Base-by-base conservation (phyloP, 805 yeast genomes). In the Pichia pseudocactophila region DNA sequence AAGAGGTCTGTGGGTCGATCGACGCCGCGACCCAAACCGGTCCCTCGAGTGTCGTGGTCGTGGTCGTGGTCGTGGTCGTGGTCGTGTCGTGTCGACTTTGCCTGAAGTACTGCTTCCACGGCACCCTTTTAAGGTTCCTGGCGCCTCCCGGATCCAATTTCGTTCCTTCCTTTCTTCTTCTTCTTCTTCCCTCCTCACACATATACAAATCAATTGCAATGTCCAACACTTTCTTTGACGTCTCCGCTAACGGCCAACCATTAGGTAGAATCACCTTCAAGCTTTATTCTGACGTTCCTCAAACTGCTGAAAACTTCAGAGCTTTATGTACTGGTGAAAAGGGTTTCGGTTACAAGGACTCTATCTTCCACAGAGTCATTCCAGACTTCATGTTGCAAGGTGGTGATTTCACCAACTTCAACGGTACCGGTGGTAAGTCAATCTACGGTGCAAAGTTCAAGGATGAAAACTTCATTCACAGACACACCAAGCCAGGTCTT, bases 381-480 rank as follows among this genome's bases (percentile, higher is more conserved):
- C 96, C 96, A 52, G 80, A 83, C 66, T 89, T 89, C 74, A 89
- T 89, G 97, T 73, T 90, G 63, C 97, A 89, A 75, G 97, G 89
- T 64, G 90, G 90, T 72, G 92, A 83, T 68, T 80, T 83, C 69
- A 82, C 87, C 62, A 67, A 71, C 68, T 82, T 85, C 66, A 80
- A 84, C 65, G 97, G 97, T 55, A 79, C 83, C 56, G 97, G 97
- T 64, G 97, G 97, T 64, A 80, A 79, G 66, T 81, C 88, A 37
- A 82, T 82, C 65, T 82, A 82, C 65, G 92, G 90, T 55, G 69
- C 68, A 52, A 78, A 75, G 53, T 64, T 62, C 48, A 55, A 66
- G 27, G 81, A 77, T 48, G 81, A 78, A 68, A 81, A 83, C 74
- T 84, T 84, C 60, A 53, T 64, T 52, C 76, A 76, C 70, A 80